Percentiles rank a stretch among this genome's conserved stretches.
phyloP scores from a whole-genome alignment of 805 yeast genomes.

The Kazachstania taianensis region DNA sequence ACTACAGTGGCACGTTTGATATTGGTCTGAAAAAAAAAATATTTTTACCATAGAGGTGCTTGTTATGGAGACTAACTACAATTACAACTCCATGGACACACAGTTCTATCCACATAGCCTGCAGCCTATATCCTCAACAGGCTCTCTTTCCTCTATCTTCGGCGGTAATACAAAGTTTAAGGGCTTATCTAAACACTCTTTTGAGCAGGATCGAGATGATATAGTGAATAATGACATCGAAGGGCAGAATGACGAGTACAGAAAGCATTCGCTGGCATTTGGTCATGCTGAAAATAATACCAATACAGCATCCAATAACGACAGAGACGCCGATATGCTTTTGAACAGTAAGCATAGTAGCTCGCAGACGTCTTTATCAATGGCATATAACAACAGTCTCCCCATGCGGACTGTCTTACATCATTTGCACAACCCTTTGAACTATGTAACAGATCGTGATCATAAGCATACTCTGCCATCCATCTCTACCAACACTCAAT shows the following conservation, averaged over 20 bases:
- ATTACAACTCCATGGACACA: neutral
- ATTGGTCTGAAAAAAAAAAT: no score
- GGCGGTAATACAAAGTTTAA: slow-evolving; percentile 6
- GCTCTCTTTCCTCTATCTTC: slow-evolving; percentile 6
- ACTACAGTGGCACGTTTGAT: no score
- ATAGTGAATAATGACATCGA: neutral
- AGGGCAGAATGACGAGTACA: no score
- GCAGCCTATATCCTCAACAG: slow-evolving; percentile 1
- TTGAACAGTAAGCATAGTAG: neutral
- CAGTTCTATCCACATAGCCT: neutral
- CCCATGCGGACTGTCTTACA: neutral
- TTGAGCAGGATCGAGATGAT: no score
- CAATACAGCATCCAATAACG: neutral
- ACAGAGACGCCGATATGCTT: neutral
- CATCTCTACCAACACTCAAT: neutral
- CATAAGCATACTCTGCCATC: neutral
- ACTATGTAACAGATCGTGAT: neutral
- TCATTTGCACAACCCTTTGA: no score
- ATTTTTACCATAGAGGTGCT: no score
- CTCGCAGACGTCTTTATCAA: neutral
- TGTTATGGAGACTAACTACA: neutral
- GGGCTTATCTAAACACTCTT: slow-evolving; percentile 1
- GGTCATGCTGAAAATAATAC: no score
- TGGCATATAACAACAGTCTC: neutral
- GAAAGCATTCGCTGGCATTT: no score